Evolutionary conservation across 2,329 filamentous ascomycete species (phyloP).

Genomic region (Pseudonectria buxi): DNA sequence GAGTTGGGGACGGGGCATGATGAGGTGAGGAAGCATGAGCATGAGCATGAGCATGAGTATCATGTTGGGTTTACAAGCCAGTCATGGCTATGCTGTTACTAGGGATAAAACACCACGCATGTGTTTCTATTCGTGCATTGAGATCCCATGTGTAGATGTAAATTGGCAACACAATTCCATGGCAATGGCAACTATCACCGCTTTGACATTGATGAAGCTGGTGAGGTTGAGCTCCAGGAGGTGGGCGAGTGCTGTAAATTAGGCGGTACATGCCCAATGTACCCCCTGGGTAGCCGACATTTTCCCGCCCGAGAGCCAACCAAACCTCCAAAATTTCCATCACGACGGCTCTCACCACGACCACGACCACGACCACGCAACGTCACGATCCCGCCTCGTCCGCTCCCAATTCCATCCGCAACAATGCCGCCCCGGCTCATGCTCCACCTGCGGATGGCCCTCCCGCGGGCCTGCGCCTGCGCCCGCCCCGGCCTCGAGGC

Average conservation of each 20-base stretch:
- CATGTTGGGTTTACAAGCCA: neutral
- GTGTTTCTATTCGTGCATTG: too few relatives aligned
- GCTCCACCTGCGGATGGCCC: constrained; percentile 36
- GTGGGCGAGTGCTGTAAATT: too few relatives aligned
- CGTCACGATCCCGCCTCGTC: constrained; percentile 4
- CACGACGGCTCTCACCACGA: constrained; percentile 4
- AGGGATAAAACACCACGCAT: too few relatives aligned
- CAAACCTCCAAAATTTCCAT: constrained; percentile 18
- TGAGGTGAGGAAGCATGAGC: constrained; percentile 1
- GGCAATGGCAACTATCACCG: too few relatives aligned
- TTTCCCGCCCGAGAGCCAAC: constrained; percentile 13
- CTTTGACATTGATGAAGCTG: too few relatives aligned
- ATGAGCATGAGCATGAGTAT: too few relatives aligned
- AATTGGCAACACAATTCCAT: too few relatives aligned
- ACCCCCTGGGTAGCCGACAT: constrained; percentile 5
- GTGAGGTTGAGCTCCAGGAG: too few relatives aligned
- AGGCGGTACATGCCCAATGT: too few relatives aligned
- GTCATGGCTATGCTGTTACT: neutral
- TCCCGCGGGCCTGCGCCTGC: constrained; percentile 30
- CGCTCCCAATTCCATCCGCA: constrained; percentile 10
- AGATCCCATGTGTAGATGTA: too few relatives aligned
- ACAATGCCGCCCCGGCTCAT: constrained; percentile 37
- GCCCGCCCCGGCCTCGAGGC: constrained; percentile 25
- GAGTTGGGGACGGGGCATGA: constrained; percentile 35
- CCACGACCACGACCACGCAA: constrained; percentile 7